Evolutionary conservation across 1,284 basidiomycete species (phyloP).

Genomic region (Golubevia sp.): DNA sequence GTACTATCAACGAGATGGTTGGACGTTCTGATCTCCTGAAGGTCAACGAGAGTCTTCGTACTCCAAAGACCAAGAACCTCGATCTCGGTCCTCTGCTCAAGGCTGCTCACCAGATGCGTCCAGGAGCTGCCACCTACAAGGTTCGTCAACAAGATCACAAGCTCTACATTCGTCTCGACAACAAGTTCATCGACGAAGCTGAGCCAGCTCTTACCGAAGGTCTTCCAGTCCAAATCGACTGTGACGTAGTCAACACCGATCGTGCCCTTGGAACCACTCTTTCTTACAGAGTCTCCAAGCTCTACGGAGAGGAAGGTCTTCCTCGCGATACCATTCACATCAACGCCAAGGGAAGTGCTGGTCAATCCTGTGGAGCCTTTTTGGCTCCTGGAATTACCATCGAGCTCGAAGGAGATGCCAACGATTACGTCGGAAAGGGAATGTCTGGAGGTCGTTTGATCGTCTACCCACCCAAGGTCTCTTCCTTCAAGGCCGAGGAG

Average conservation of each 20-base stretch:
- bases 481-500: conserved; percentile 54
- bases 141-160: conserved; percentile 56
- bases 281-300: conserved; percentile 53
- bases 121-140: conserved; percentile 56
- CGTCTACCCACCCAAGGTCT: conserved; percentile 52
- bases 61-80: conserved; percentile 44
- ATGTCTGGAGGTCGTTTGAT: conserved; percentile 45
- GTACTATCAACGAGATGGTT: conserved; percentile 57
- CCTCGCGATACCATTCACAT: conserved; percentile 56
- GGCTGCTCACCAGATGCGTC: conserved; percentile 54
- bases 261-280: conserved; percentile 54
- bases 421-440: conserved; percentile 51
- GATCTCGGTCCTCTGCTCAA: conserved; percentile 47
- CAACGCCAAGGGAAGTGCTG: conserved; percentile 51
- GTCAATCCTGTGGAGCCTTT: conserved; percentile 54
- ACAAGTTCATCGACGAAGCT: conserved; percentile 58
- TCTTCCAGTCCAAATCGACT: conserved; percentile 53
- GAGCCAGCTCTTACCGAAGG: conserved; percentile 49
- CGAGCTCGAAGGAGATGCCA: conserved; percentile 51
- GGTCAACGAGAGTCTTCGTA: conserved; percentile 40
- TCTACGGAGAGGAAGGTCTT: conserved; percentile 52
- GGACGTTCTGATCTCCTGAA: conserved; percentile 49
- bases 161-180: conserved; percentile 54
- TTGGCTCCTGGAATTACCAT: conserved; percentile 52
- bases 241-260: conserved; percentile 57